phyloP scores from a whole-genome alignment of 345 rosid genomes.

The Erysimum cheiranthoides region DNA sequence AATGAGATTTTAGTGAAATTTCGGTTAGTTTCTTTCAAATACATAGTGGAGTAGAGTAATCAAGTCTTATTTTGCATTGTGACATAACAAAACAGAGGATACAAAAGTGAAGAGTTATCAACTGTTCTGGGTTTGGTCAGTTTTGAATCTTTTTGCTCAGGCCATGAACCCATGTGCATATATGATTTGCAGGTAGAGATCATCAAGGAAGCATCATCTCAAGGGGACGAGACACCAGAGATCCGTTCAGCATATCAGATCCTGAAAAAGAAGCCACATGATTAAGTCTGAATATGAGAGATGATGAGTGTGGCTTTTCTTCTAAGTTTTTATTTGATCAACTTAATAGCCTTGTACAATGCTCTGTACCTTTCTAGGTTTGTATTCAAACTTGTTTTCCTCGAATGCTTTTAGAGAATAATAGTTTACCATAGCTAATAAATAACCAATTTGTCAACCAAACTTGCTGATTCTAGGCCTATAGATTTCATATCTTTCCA shows the following conservation, averaged over 20 bases:
- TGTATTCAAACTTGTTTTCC: constrained; percentile 26
- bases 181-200: constrained; percentile 51
- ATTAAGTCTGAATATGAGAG: constrained; percentile 42
- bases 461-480: constrained; percentile 16
- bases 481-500: background rate
- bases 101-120: constrained; percentile 19
- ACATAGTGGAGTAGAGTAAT: too few relatives aligned
- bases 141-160: background rate
- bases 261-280: constrained; percentile 56
- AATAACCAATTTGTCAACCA: constrained; percentile 27
- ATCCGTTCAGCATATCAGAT: constrained; percentile 51
- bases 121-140: constrained; percentile 8
- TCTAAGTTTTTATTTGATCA: background rate
- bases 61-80: constrained; percentile 12
- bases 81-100: constrained; percentile 27
- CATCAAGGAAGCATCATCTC: constrained; percentile 49
- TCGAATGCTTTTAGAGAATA: constrained; percentile 18
- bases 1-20: constrained; percentile 15
- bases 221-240: constrained; percentile 54
- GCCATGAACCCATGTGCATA: constrained; percentile 5
- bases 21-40: constrained; percentile 14
- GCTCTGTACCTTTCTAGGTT: constrained; percentile 25
- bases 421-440: constrained; percentile 27
- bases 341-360: constrained; percentile 10
- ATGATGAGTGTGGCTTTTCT: constrained; percentile 4